phyloP scores from a whole-genome alignment of 345 rosid genomes.

The Laguncularia racemosa region DNA sequence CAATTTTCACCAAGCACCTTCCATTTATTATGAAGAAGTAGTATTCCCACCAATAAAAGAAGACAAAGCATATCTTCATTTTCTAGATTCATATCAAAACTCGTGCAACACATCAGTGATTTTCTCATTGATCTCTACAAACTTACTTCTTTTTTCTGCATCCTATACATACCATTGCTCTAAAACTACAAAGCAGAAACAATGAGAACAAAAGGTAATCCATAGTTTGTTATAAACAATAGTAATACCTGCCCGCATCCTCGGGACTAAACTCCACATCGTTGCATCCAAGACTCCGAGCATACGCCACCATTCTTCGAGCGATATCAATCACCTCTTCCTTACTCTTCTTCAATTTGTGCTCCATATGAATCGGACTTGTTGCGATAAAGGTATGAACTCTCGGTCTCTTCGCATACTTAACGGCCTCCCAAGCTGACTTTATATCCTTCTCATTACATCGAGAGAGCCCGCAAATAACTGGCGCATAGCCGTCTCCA shows the following conservation, averaged over 20 bases:
- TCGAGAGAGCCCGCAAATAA: conserved; percentile 86
- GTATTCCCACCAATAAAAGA: no score
- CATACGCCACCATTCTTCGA: conserved; percentile 56
- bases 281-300: conserved; percentile 79
- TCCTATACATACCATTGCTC: no score
- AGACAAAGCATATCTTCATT: no score
- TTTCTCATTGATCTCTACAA: no score
- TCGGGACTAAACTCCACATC: conserved; percentile 96
- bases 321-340: conserved; percentile 74
- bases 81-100: no score
- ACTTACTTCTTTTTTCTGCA: background rate
- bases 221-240: background rate
- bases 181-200: background rate
- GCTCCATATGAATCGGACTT: conserved; percentile 73
- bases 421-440: conserved; percentile 88
- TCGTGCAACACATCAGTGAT: no score
- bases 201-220: background rate
- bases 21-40: no score
- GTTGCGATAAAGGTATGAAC: conserved; percentile 90
- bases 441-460: conserved; percentile 73
- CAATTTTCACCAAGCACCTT: no score
- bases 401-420: conserved; percentile 69
- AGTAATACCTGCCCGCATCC: conserved; percentile 77
- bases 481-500: conserved; percentile 69
- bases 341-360: conserved; percentile 68